phyloP scores from a whole-genome alignment of 2,329 filamentous ascomycete species.

The Diaporthe citrichinensis region DNA sequence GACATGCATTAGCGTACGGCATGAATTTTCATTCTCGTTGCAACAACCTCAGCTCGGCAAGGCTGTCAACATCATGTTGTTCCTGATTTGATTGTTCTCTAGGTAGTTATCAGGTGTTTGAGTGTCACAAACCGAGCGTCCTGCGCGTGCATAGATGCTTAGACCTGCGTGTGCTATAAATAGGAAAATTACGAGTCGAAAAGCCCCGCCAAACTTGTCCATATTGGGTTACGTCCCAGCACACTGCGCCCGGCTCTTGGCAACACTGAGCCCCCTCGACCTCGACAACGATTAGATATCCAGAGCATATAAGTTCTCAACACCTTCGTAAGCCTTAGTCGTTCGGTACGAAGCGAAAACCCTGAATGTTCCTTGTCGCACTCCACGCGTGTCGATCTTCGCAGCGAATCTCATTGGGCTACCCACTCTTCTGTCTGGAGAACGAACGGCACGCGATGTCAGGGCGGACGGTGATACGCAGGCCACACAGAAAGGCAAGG shows the following conservation, averaged over 20 bases:
- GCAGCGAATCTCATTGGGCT: not conserved
- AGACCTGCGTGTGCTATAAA: constrained; percentile 3
- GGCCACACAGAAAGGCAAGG: constrained; percentile 13
- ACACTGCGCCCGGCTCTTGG: constrained; percentile 11
- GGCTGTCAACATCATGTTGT: not conserved
- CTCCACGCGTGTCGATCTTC: not conserved
- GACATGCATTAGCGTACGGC: not conserved
- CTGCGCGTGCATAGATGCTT: not conserved
- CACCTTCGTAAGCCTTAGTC: not conserved
- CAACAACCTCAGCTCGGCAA: not conserved
- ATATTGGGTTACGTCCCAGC: not conserved
- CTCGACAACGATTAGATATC: not conserved
- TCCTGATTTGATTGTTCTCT: not conserved
- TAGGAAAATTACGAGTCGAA: not conserved
- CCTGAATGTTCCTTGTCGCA: not conserved
- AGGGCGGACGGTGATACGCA: not conserved
- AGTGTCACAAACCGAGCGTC: not conserved
- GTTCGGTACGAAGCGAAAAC: not conserved
- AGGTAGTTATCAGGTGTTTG: not conserved
- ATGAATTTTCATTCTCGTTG: not conserved
- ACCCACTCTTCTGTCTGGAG: not conserved
- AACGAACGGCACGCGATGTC: not conserved
- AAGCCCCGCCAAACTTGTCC: not conserved
- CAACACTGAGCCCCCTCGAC: not conserved
- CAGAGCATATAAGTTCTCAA: not conserved